phyloP scores from a whole-genome alignment of 2,329 filamentous ascomycete species.

The Botrytis porri region DNA sequence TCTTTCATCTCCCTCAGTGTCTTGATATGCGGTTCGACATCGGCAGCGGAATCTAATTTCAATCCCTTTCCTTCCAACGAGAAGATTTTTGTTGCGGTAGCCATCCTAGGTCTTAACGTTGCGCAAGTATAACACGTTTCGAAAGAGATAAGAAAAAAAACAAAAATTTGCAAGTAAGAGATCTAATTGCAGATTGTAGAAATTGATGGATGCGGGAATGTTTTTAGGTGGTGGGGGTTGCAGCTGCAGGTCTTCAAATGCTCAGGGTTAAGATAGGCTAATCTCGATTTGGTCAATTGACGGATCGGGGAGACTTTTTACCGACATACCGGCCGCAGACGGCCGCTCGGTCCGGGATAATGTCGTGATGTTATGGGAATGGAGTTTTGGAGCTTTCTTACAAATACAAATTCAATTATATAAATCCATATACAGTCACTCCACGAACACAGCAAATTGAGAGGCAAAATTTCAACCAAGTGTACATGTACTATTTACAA shows the following conservation, averaged over 20 bases:
- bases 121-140: slow-evolving; percentile 37
- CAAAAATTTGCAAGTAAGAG: slow-evolving; percentile 13
- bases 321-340: background rate
- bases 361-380: slow-evolving; percentile 3
- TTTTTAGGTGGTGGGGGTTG: slow-evolving; percentile 23
- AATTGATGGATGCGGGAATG: slow-evolving; percentile 19
- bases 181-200: slow-evolving; percentile 8
- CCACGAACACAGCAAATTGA: slow-evolving; percentile 5
- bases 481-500: slow-evolving; percentile 28
- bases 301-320: slow-evolving; percentile 5
- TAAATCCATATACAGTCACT: background rate
- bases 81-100: slow-evolving; percentile 64
- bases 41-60: slow-evolving; percentile 85
- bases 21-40: slow-evolving; percentile 81
- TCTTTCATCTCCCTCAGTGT: slow-evolving; percentile 67
- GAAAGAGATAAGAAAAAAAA: slow-evolving; percentile 6
- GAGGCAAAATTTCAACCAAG: background rate
- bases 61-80: slow-evolving; percentile 88
- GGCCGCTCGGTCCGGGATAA: background rate
- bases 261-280: slow-evolving; percentile 25
- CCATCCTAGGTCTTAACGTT: slow-evolving; percentile 42
- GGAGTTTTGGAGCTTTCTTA: slow-evolving; percentile 17
- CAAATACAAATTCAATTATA: slow-evolving; percentile 27
- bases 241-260: slow-evolving; percentile 16
- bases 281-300: background rate